Evolutionary conservation across 139 green algal species (phyloP).

Genomic region (Picochlorum sp.): DNA sequence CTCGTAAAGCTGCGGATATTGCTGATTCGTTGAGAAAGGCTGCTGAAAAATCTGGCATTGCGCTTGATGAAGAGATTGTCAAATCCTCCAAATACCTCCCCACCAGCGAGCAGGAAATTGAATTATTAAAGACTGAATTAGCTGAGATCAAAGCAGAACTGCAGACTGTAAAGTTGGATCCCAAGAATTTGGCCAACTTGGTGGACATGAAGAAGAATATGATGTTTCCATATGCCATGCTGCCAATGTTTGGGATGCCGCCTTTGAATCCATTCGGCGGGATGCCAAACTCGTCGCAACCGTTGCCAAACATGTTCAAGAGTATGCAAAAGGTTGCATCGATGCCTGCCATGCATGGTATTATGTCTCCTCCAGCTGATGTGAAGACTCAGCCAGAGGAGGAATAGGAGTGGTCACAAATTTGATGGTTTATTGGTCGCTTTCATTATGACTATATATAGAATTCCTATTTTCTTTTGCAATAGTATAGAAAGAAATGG

Average conservation of each 20-base stretch:
- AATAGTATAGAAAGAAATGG: no score
- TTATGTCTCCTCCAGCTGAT: neutral
- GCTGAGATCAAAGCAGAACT: constrained; percentile 15
- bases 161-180: constrained; percentile 7
- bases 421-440: no score
- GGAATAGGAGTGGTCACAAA: no score
- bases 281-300: neutral
- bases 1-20: constrained; percentile 15
- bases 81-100: neutral
- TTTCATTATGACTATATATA: no score
- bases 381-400: no score
- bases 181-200: constrained; percentile 6
- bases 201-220: constrained; percentile 3
- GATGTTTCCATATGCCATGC: constrained; percentile 8
- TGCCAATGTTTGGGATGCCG: constrained; percentile 6
- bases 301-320: neutral
- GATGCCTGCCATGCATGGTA: constrained; percentile 31
- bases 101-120: constrained; percentile 25
- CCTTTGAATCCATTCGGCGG: constrained; percentile 28
- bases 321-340: constrained; percentile 37
- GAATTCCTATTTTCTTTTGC: no score
- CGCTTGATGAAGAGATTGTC: neutral
- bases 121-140: constrained; percentile 19
- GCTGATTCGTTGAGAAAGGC: constrained; percentile 7
- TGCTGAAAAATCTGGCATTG: neutral